Evolutionary conservation across 495 filamentous ascomycete species (phyloP).

Genomic region (Astrocystis sublimbata): DNA sequence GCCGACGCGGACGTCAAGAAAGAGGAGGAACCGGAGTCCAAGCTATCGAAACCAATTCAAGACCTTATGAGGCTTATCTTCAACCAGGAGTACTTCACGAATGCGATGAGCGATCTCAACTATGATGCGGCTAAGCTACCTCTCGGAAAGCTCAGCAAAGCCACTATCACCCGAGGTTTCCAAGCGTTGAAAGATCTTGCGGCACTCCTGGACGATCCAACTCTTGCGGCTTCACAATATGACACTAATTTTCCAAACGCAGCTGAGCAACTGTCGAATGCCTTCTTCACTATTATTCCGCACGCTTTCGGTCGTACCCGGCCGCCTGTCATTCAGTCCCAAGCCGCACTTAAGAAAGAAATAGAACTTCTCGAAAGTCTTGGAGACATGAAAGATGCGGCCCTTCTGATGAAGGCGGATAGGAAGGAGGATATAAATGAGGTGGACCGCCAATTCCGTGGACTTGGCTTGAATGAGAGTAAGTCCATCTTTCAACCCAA

Average conservation of each 20-base stretch:
- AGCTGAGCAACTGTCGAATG: conserved; percentile 64
- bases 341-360: conserved; percentile 65
- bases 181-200: conserved; percentile 72
- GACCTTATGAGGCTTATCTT: conserved; percentile 79
- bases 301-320: conserved; percentile 74
- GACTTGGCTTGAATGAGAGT: conserved; percentile 69
- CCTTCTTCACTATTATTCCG: conserved; percentile 79
- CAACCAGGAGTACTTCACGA: conserved; percentile 67
- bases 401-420: conserved; percentile 66
- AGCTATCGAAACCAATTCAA: conserved; percentile 60
- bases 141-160: conserved; percentile 77
- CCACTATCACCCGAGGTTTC: conserved; percentile 70
- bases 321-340: conserved; percentile 62
- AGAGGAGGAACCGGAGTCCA: conserved; percentile 48
- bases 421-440: conserved; percentile 52
- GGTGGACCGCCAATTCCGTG: conserved; percentile 69
- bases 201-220: conserved; percentile 54
- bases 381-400: conserved; percentile 79
- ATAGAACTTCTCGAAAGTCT: conserved; percentile 74
- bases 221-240: conserved; percentile 51
- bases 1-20: conserved; percentile 25
- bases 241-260: conserved; percentile 37
- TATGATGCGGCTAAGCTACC: conserved; percentile 80
- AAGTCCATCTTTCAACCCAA: conserved; percentile 1
- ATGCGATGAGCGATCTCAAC: conserved; percentile 64